A percentile compares a stretch with the other conserved stretches of the same genome.
Evolutionary conservation across 2,329 filamentous ascomycete species (phyloP).

Genomic region (Colletotrichum filicis): DNA sequence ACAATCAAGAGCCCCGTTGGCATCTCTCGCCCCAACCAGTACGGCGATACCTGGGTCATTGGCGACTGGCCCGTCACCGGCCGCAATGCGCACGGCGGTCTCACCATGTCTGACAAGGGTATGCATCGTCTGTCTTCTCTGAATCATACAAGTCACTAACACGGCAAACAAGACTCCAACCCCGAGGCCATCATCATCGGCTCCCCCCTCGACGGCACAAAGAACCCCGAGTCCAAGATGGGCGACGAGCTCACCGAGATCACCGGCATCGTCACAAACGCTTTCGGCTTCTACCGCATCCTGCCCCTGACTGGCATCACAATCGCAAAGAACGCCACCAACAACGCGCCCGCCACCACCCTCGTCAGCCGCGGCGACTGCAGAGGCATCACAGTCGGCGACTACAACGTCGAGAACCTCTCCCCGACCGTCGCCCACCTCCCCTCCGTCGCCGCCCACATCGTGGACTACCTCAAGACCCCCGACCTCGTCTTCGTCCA

Average conservation of each 20-base stretch:
- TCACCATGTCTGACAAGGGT: conserved; percentile 71
- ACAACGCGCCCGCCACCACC: conserved; percentile 59
- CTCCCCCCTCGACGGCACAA: conserved; percentile 71
- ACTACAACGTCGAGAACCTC: conserved; percentile 79
- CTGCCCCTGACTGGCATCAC: conserved; percentile 70
- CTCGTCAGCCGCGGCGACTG: conserved; percentile 68
- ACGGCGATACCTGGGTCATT: conserved; percentile 76
- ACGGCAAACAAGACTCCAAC: conserved; percentile 65
- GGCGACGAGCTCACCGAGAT: conserved; percentile 74
- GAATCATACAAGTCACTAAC: background rate
- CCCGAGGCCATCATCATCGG: conserved; percentile 76
- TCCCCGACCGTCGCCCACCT: conserved; percentile 66
- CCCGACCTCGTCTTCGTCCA: conserved; percentile 77
- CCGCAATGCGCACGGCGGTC: conserved; percentile 69
- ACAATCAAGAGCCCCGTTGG: conserved; percentile 68
- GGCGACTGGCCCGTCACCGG: conserved; percentile 74
- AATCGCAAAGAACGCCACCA: conserved; percentile 56
- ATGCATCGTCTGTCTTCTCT: conserved; percentile 27
- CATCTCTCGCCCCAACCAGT: conserved; percentile 70
- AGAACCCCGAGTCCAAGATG: conserved; percentile 71
- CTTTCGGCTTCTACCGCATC: conserved; percentile 76
- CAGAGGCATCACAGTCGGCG: conserved; percentile 69
- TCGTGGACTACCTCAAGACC: conserved; percentile 70
- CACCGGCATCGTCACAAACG: conserved; percentile 74
- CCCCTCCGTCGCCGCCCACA: conserved; percentile 69